Evolutionary conservation across 805 yeast genomes (phyloP).

Genomic region (Myxozyma mucilagina): DNA sequence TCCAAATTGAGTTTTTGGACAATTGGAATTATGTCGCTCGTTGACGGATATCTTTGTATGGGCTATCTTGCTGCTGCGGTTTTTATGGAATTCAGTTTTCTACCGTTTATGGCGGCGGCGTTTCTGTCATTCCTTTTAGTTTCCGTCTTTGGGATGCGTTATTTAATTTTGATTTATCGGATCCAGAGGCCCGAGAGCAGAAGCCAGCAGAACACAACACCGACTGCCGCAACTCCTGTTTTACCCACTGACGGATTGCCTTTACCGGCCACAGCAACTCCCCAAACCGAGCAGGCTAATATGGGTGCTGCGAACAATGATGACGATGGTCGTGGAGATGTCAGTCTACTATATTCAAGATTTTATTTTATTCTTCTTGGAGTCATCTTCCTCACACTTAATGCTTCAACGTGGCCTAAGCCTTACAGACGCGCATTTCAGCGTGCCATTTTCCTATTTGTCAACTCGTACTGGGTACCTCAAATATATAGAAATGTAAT

Average conservation of each 20-base stretch:
- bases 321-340: constrained; percentile 38
- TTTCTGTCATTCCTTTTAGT: constrained; percentile 69
- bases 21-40: constrained; percentile 59
- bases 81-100: constrained; percentile 55
- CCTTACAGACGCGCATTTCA: constrained; percentile 58
- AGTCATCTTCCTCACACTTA: constrained; percentile 57
- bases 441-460: constrained; percentile 49
- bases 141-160: constrained; percentile 45
- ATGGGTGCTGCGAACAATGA: constrained; percentile 8
- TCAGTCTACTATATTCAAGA: constrained; percentile 59
- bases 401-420: constrained; percentile 64
- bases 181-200: constrained; percentile 53
- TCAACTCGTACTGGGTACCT: constrained; percentile 84
- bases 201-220: constrained; percentile 29
- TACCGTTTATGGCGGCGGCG: constrained; percentile 69
- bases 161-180: constrained; percentile 62
- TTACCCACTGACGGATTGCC: constrained; percentile 36
- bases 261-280: constrained; percentile 36
- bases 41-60: constrained; percentile 70
- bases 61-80: constrained; percentile 60
- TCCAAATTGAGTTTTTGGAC: constrained; percentile 72
- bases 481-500: constrained; percentile 78
- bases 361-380: constrained; percentile 56
- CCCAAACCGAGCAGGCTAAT: constrained; percentile 52
- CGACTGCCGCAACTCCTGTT: constrained; percentile 32